These are phyloP conservation scores for Candida incommunis DNA, from an alignment of 805 yeast genomes.

Conservation along the genomic window DNA sequence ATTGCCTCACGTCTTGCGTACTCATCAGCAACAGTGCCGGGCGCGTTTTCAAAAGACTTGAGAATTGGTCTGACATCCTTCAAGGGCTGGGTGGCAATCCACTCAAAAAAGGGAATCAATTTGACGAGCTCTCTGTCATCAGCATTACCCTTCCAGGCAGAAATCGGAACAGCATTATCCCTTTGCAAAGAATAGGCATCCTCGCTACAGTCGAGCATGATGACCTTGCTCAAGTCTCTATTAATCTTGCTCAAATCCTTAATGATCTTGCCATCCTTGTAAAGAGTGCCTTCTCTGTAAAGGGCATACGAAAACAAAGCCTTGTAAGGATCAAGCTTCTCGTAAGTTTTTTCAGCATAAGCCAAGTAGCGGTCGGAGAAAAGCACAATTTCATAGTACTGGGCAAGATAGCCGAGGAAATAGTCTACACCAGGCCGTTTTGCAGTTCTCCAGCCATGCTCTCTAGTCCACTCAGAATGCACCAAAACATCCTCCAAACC, in stretches of 20 bases:
- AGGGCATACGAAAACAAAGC: conserved; percentile 78
- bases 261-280: conserved; percentile 75
- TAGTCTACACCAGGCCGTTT: conserved; percentile 98
- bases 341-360: conserved; percentile 71
- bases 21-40: conserved; percentile 58
- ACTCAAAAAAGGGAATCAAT: conserved; percentile 87
- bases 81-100: conserved; percentile 74
- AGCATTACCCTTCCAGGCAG: conserved; percentile 75
- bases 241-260: conserved; percentile 84
- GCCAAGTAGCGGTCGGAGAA: conserved; percentile 77
- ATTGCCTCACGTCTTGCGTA: conserved; percentile 63
- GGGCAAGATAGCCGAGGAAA: conserved; percentile 86
- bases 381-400: conserved; percentile 89
- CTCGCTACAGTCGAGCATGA: conserved; percentile 66
- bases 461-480: conserved; percentile 84
- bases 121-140: conserved; percentile 64
- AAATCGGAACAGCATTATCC: conserved; percentile 78
- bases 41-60: conserved; percentile 54
- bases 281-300: conserved; percentile 81
- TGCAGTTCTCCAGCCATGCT: conserved; percentile 95
- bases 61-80: conserved; percentile 85
- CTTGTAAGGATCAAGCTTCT: conserved; percentile 85
- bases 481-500: conserved; percentile 81
- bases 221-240: conserved; percentile 73
- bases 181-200: conserved; percentile 72